Conservation (phyloP, 495 filamentous ascomycete species). For the Cercophora samala region DNA sequence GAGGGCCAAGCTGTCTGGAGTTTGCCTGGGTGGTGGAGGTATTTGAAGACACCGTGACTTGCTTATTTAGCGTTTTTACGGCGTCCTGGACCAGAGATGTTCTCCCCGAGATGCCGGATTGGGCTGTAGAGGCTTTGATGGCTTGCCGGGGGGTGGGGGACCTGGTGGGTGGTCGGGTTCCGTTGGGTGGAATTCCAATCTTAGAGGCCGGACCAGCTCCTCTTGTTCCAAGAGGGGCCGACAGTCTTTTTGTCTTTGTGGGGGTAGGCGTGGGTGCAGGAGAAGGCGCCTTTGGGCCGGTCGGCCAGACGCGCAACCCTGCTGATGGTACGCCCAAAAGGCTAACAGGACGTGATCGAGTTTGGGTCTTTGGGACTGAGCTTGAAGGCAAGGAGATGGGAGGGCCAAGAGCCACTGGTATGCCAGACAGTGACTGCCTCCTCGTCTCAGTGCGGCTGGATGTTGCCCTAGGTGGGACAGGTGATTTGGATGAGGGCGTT, state of each 20-base stretch:
- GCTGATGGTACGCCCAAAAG: neutral
- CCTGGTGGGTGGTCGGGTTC: neutral
- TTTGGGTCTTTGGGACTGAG: neutral
- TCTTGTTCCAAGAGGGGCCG: neutral
- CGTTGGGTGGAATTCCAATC: neutral
- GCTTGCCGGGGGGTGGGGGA: neutral
- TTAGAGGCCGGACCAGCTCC: neutral
- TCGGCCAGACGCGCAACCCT: neutral
- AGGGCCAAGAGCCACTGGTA: neutral
- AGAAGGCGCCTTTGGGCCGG: neutral
- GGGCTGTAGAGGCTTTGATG: neutral
- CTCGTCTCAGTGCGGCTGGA: neutral
- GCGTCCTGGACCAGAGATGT: neutral
- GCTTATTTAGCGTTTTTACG: neutral
- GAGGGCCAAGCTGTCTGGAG: neutral
- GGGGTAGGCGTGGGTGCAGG: neutral
- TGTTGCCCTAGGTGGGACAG: neutral
- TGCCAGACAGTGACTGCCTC: neutral
- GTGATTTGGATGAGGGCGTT: neutral
- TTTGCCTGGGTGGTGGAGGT: neutral
- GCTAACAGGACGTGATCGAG: neutral
- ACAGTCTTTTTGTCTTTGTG: neutral
- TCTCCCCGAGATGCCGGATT: neutral
- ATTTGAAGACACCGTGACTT: neutral
- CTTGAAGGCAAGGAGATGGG: neutral